Evolutionary conservation across 176 grass and related monocot genomes (phyloP).

Genomic region (Pontederia crassipes): DNA sequence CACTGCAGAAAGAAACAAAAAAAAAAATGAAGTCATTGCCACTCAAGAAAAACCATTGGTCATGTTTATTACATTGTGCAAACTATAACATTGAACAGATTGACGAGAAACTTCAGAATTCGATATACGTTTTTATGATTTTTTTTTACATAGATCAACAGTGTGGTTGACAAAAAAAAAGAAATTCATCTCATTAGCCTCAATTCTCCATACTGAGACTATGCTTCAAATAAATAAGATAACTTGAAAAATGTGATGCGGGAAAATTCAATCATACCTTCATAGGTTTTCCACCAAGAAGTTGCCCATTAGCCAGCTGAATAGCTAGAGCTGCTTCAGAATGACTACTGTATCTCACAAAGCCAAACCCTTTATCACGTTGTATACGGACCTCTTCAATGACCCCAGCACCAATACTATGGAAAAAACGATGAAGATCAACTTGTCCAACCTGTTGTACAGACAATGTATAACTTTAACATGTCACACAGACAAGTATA

Average conservation of each 20-base stretch:
- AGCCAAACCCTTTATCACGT: conserved; percentile 95
- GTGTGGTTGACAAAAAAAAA: background rate
- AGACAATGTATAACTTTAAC: background rate
- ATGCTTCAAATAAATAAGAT: background rate
- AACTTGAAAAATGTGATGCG: background rate
- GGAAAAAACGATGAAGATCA: conserved; percentile 80
- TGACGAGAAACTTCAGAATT: too few relatives aligned
- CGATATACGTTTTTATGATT: too few relatives aligned
- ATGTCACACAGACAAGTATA: background rate
- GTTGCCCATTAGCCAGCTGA: conserved; percentile 60
- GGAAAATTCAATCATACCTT: conserved; percentile 39
- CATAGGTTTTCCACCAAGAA: conserved; percentile 70
- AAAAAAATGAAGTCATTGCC: background rate
- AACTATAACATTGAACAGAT: too few relatives aligned
- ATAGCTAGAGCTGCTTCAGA: conserved; percentile 86
- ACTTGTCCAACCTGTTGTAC: conserved; percentile 34
- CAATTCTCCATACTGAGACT: too few relatives aligned
- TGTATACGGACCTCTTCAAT: conserved; percentile 92
- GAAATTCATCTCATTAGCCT: too few relatives aligned
- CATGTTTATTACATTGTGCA: background rate
- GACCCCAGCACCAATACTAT: conserved; percentile 59
- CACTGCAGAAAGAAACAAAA: conserved; percentile 39
- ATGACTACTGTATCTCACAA: conserved; percentile 89
- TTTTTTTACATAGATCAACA: too few relatives aligned
- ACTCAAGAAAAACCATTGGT: background rate